Base-by-base conservation (phyloP, 108 stramenopile species). In the Pseudonitzschia multistriata region DNA sequence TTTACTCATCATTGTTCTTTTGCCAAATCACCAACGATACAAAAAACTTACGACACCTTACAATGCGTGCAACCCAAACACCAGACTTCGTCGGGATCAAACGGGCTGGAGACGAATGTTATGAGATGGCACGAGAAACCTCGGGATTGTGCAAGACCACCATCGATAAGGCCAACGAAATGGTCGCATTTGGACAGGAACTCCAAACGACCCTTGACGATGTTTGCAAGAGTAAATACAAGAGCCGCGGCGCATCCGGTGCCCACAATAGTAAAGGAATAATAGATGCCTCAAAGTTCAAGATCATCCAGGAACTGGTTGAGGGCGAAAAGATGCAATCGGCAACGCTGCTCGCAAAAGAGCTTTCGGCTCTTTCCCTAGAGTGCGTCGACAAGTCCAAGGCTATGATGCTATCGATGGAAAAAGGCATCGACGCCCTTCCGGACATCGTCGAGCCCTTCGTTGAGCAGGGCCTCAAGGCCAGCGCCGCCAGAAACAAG, bases 141-240 rank as follows among this genome's bases (percentile, higher is more conserved):
- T 55, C 54, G 27, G n/a, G 19, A 13, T 55, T 55, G 29, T 55
- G 54, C 30, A 28, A 30, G 14, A 55, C 30, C 0, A 55, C 54
- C 27, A 55, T 55, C 27, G 54, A 22, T 3, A 55, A 55, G 54
- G 54, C 54, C 5, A 14, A 55, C 30, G 54, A 55, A 55, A 55
- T 55, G 54, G 54, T 55, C 19, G 10, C 27, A 4, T 55, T 55
- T 55, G 54, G 54, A 55, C 54, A 55, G 30, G 54, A 55, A 55
- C 30, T 55, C 27, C 54, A 55, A 55, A 55, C 54, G 0, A 55
- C 54, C 5, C 54, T 55, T 21, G 54, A 55, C 30, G 54, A 55
- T 55, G 54, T 52, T 19, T 25, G 24, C 25, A 27, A 27, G 21
- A 52, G 5, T 19, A 37, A n/a, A n/a, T n/a, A 8, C 37, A 37